A percentile compares a stretch with the other conserved stretches of the same genome.
Evolutionary conservation across 2,329 filamentous ascomycete genomes (phyloP).

Genomic region (Nemania sp.): DNA sequence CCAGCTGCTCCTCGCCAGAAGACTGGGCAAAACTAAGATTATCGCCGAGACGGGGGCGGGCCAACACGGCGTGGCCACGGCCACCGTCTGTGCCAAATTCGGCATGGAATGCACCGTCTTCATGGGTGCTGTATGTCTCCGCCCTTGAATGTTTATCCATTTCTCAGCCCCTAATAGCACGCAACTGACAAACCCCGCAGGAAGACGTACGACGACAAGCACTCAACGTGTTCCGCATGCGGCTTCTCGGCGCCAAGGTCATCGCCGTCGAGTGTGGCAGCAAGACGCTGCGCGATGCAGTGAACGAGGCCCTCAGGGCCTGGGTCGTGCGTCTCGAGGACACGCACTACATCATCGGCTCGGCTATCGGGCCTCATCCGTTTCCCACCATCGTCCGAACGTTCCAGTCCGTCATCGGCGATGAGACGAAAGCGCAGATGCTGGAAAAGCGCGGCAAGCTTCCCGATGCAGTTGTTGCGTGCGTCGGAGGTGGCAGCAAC

Average conservation of each 20-base stretch:
- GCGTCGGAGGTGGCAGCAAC: constrained; percentile 93
- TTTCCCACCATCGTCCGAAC: constrained; percentile 98
- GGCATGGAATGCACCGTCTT: constrained; percentile 97
- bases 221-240: constrained; percentile 98
- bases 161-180: background rate
- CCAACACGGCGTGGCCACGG: constrained; percentile 96
- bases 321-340: constrained; percentile 94
- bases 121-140: constrained; percentile 76
- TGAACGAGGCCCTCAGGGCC: constrained; percentile 91
- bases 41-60: constrained; percentile 98
- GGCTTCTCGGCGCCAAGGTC: constrained; percentile 89
- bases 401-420: constrained; percentile 95
- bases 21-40: constrained; percentile 92
- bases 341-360: constrained; percentile 98
- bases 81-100: constrained; percentile 96
- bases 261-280: constrained; percentile 91
- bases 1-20: constrained; percentile 82
- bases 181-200: constrained; percentile 30
- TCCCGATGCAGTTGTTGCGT: constrained; percentile 94
- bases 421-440: constrained; percentile 94
- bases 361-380: constrained; percentile 94
- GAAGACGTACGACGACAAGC: constrained; percentile 96
- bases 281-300: constrained; percentile 79
- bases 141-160: background rate
- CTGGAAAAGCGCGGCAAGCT: constrained; percentile 80